A percentile compares a stretch with the other conserved stretches of the same genome.
Evolutionary conservation across 2,329 filamentous ascomycete species (phyloP).

Genomic region (Colletotrichum limetticola): DNA sequence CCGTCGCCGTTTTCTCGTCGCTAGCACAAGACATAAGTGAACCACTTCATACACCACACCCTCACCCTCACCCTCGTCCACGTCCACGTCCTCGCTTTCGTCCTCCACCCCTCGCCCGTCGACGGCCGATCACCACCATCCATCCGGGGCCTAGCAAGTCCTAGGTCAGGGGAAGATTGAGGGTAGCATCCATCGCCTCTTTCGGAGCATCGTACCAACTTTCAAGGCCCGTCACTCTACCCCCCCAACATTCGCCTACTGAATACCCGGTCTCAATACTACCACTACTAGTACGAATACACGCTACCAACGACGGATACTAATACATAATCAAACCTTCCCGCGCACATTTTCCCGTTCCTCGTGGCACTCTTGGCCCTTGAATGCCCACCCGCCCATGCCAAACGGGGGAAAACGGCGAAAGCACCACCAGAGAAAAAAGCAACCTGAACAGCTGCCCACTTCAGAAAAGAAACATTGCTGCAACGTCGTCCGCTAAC

Average conservation of each 20-base stretch:
- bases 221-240: not conserved
- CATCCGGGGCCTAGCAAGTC: not conserved
- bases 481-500: slow-evolving; percentile 20
- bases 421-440: not conserved
- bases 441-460: slow-evolving; percentile 2
- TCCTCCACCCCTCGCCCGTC: not conserved
- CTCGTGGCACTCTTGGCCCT: slow-evolving; percentile 15
- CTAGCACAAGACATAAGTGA: not conserved
- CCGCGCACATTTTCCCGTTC: slow-evolving; percentile 10
- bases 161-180: slow-evolving; percentile 31
- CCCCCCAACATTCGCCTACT: not conserved
- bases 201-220: slow-evolving; percentile 3
- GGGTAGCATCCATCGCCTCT: slow-evolving; percentile 22
- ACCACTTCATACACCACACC: not conserved
- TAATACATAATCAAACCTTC: slow-evolving; percentile 24
- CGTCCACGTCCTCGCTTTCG: not conserved
- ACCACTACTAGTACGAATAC: not conserved
- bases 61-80: too few species aligned
- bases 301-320: not conserved
- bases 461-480: not conserved
- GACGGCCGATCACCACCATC: slow-evolving; percentile 3
- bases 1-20: too few species aligned
- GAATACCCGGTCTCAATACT: slow-evolving; percentile 6
- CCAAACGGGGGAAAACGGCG: slow-evolving; percentile 11
- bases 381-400: slow-evolving; percentile 18